Evolutionary conservation across 2,329 filamentous ascomycete genomes (phyloP), one percentile per base, ranked within the genome.

Genomic region (Verticillium albo-atrum): DNA sequence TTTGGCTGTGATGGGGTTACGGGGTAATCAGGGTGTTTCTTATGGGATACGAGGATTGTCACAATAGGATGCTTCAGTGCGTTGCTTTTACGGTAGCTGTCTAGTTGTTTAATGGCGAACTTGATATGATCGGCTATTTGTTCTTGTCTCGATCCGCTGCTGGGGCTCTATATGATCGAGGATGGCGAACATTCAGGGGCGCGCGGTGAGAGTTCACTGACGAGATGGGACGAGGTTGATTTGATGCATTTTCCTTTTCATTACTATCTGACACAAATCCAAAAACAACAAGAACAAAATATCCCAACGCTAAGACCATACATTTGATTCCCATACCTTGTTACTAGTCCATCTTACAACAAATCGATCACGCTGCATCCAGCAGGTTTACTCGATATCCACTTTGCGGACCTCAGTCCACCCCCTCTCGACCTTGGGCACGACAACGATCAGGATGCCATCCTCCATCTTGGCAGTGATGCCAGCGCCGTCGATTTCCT

Each of bases 401-500:
- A 88, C 80, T 71, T 82, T 82, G 68, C 78, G 80, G 61, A 87
- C 78, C 67, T 87, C 83, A 65, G 85, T 89, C 78, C 85, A 86
- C 65, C 85, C 85, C 72, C 80, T 84, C 69, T 89, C 85, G 7
- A 84, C 68, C 78, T 92, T 93, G 7, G 90, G 90, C 2, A 96
- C 84, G n/a, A 84, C 86, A n/a, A 96, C 80, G 35, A 88, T 78
- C 65, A 96, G 72, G 1, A 96, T 77, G 5, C 91, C 91, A 69
- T 95, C 89, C 72, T 92, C 89, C 74, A 96, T 81, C 75, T 86
- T 91, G 3, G 91, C 90, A 2, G 79, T 82, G 68, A 95, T 94
- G 26, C 75, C 79, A 55, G 88, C 82, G 1, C 79, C 83, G 66
- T 92, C 88, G 17, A 95, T 78, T 63, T 82, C 80, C 27, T 87